A percentile compares a stretch with the other conserved stretches of the same genome.
These are phyloP conservation scores for Cerioporus squamosus DNA, from an alignment of 1,284 basidiomycete species.

Conservation along the genomic window DNA sequence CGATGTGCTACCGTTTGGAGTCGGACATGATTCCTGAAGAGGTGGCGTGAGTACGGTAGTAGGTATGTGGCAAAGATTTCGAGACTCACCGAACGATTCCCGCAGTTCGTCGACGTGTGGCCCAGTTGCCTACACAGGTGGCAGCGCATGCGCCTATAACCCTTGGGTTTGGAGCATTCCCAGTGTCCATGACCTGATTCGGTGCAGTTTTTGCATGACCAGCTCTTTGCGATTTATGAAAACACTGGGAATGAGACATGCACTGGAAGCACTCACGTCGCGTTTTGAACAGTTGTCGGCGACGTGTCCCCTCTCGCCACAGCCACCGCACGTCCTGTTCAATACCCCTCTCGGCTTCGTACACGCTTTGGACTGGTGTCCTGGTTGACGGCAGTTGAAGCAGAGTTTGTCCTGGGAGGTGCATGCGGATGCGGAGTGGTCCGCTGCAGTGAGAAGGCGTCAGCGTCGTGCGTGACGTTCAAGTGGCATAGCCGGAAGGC, in stretches of 20 bases:
- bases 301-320: not conserved
- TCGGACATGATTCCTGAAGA: not conserved
- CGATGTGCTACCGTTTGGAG: too few relatives aligned
- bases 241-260: not conserved
- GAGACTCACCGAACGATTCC: not conserved
- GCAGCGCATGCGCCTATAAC: slow-evolving; percentile 4
- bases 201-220: slow-evolving; percentile 11
- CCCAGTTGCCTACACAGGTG: slow-evolving; percentile 1
- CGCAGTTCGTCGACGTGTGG: slow-evolving; percentile 1
- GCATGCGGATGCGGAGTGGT: not conserved
- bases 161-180: slow-evolving; percentile 7
- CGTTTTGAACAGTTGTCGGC: not conserved
- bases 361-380: not conserved
- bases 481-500: not conserved
- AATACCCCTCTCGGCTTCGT: not conserved
- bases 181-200: slow-evolving; percentile 4
- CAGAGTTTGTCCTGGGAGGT: not conserved
- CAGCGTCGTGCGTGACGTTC: not conserved
- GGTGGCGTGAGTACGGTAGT: too few relatives aligned
- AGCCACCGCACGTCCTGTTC: not conserved
- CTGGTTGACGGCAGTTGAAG: not conserved
- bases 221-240: not conserved
- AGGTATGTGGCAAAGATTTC: too few relatives aligned
- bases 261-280: not conserved
- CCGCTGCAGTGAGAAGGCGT: not conserved